phyloP scores from a whole-genome alignment of 305 asterid species.

The Fraxinus ornus region DNA sequence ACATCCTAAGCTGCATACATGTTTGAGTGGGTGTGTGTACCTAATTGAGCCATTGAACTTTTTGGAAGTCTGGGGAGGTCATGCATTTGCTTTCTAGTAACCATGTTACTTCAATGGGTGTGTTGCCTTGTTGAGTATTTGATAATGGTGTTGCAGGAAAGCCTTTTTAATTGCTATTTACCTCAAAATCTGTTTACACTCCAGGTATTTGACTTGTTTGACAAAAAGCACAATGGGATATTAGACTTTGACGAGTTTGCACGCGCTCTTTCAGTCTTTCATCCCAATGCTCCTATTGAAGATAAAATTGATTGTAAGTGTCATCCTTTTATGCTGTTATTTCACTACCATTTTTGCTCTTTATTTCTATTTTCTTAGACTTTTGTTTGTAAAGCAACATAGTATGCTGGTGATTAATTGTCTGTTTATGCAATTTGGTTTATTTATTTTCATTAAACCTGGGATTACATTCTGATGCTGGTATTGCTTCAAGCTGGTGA shows the following conservation, averaged over 20 bases:
- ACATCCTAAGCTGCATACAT: conserved; percentile 2
- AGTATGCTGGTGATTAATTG: not conserved
- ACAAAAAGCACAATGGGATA: conserved; percentile 70
- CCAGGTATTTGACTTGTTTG: conserved; percentile 79
- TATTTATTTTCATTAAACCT: not conserved
- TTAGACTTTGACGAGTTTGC: conserved; percentile 83
- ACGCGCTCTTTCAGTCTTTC: conserved; percentile 75
- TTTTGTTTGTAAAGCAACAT: not conserved
- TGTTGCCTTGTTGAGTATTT: not conserved
- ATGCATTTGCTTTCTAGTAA: not conserved
- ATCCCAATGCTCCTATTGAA: conserved; percentile 71
- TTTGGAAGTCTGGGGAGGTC: not conserved
- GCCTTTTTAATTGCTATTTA: not conserved
- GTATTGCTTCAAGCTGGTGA: conserved; percentile 28
- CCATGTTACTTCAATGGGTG: not conserved
- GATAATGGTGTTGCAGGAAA: not conserved
- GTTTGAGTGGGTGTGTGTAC: conserved; percentile 7
- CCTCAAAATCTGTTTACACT: not conserved
- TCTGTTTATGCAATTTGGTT: too few species aligned
- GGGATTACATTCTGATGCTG: conserved; percentile 4
- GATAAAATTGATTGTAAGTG: conserved; percentile 73
- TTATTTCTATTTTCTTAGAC: not conserved
- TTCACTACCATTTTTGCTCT: not conserved
- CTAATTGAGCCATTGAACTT: not conserved
- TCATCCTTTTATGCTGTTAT: conserved; percentile 11